Conservation (phyloP, 1,284 basidiomycete genomes). For the Austropuccinia psidii region DNA sequence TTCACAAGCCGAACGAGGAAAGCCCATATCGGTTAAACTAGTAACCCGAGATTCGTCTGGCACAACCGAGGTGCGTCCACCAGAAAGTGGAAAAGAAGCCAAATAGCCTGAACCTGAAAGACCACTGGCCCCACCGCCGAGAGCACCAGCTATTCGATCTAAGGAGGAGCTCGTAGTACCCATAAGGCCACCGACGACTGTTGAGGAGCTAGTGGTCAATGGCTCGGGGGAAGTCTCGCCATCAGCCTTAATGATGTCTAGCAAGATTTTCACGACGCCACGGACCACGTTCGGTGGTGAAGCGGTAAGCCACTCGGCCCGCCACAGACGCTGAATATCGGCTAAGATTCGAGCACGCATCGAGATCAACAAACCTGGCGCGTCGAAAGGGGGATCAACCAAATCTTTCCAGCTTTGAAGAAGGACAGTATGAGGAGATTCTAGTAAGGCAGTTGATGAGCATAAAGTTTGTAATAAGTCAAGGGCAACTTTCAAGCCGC, state of each 20-base stretch:
- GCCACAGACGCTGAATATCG: conserved; percentile 65
- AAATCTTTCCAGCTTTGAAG: conserved; percentile 66
- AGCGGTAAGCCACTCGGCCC: conserved; percentile 69
- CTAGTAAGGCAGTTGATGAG: conserved; percentile 69
- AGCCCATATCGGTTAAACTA: conserved; percentile 93
- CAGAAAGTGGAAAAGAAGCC: conserved; percentile 46
- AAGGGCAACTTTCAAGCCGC: conserved; percentile 71
- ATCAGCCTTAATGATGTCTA: conserved; percentile 74
- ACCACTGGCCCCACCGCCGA: conserved; percentile 29
- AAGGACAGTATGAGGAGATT: conserved; percentile 71
- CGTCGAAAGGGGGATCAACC: conserved; percentile 63
- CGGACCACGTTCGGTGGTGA: conserved; percentile 63
- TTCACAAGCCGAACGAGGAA: conserved; percentile 73
- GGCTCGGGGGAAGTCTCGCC: conserved; percentile 59
- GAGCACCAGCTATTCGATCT: conserved; percentile 25
- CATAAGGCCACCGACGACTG: conserved; percentile 43
- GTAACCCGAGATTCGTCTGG: conserved; percentile 55
- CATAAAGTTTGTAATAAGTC: conserved; percentile 69
- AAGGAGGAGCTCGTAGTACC: conserved; percentile 45
- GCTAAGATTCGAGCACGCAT: conserved; percentile 67
- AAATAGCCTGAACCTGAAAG: conserved; percentile 30
- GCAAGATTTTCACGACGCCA: conserved; percentile 65
- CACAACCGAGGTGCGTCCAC: conserved; percentile 36
- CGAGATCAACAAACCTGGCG: conserved; percentile 74
- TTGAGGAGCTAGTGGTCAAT: conserved; percentile 39